Percentiles rank a stretch among this genome's conserved stretches.
Conservation (phyloP, 495 filamentous ascomycete genomes). For the Neurospora cerealis region DNA sequence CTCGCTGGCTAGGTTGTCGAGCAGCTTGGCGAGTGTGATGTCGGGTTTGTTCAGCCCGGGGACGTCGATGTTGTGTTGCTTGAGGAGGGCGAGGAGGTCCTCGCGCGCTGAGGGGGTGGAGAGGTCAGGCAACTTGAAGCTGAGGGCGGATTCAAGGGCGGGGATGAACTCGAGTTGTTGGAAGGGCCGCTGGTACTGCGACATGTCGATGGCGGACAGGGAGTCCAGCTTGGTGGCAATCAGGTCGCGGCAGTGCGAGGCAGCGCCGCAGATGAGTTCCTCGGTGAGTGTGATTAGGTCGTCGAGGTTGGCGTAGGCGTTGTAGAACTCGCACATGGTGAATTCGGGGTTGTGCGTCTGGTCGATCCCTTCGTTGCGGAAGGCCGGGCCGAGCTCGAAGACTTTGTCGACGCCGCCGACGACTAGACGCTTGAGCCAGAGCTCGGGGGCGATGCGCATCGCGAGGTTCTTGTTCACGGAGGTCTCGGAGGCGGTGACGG, state of each 20-base stretch:
- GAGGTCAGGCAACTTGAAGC: constrained; percentile 60
- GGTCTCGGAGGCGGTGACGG: constrained; percentile 55
- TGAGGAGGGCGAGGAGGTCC: constrained; percentile 49
- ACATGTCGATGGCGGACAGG: constrained; percentile 40
- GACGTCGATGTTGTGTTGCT: constrained; percentile 34
- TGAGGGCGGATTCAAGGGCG: constrained; percentile 56
- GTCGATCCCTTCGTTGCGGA: constrained; percentile 94
- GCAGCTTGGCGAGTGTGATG: constrained; percentile 64
- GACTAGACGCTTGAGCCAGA: constrained; percentile 93
- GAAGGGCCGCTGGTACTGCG: constrained; percentile 38
- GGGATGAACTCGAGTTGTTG: constrained; percentile 70
- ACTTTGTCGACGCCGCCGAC: constrained; percentile 88
- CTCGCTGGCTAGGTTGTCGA: constrained; percentile 67
- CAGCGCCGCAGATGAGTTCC: constrained; percentile 49
- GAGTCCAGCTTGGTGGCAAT: constrained; percentile 37
- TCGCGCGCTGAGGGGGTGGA: constrained; percentile 39
- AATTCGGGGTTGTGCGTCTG: constrained; percentile 98
- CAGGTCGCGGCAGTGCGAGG: constrained; percentile 38
- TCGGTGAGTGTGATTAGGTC: constrained; percentile 71
- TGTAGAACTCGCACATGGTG: constrained; percentile 94
- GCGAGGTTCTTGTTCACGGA: constrained; percentile 58
- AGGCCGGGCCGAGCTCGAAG: constrained; percentile 85
- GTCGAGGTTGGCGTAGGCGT: constrained; percentile 67
- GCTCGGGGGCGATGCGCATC: constrained; percentile 79
- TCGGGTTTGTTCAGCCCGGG: constrained; percentile 33